Evolutionary conservation across 2,329 filamentous ascomycete genomes (phyloP), one percentile per base, ranked within the genome.

Genomic region (Bertia moriformis): DNA sequence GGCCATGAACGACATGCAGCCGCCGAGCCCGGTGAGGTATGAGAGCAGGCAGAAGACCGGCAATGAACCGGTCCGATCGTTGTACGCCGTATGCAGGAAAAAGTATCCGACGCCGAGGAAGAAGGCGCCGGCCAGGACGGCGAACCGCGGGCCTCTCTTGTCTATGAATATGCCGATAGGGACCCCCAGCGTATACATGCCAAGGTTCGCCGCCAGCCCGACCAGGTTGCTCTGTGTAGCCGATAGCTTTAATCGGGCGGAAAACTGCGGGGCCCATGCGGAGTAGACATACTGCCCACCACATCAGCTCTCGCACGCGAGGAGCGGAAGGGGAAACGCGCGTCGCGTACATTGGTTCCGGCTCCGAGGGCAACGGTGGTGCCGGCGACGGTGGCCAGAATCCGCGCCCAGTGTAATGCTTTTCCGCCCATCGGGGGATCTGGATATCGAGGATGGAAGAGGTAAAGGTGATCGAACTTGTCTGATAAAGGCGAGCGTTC

Each of bases 251-350:
- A 98, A 68, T 49, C 73, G 78, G 51, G 91, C 79, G 38, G 88
- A 87, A 54, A 95, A 95, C 60, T 95, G 88, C 15, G 91, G 91
- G 13, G 85, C 87, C 88, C 91, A 98, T 60, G 89, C 89, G 40
- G 87, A 94, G 61, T 95, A 98, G 54, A 88, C 89, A 73, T 98
- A 96, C 86, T 94, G 53, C 38, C 39, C 14, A 24, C 38, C 43
- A 33, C 12, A 4, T 36, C 27, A 14, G 33, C 27, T 19, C 22
- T 22, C 39, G 24, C 33, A 29, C 17, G 17, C 39, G 37, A 41
- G 22, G 3, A 46, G 37, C 18, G 40, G 30, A 41, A 19, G 39
- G n/a, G 15, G 39, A 14, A 38, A 20, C 37, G 39, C 37, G 39
- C 20, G 14, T 29, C 18, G 60, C 76, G 51, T 61, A 93, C 87